Percentiles rank a stretch among this genome's conserved stretches.
phyloP scores from a whole-genome alignment of 2,329 filamentous ascomycete species.

The Fusarium kyushuense region DNA sequence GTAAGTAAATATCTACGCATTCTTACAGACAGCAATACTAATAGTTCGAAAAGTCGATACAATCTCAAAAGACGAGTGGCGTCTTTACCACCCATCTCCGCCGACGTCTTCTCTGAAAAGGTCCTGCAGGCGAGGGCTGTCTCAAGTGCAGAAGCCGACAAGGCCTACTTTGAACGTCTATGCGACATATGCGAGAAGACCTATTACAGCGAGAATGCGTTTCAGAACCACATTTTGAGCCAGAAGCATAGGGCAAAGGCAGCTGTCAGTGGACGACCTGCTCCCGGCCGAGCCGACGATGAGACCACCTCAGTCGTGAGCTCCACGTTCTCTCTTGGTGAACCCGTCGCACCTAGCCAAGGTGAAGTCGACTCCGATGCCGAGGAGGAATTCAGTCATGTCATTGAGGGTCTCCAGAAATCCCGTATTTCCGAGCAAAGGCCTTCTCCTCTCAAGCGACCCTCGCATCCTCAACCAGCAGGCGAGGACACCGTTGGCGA shows the following conservation, averaged over 20 bases:
- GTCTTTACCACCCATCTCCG: slow-evolving; percentile 88
- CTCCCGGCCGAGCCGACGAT: slow-evolving; percentile 64
- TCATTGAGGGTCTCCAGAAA: slow-evolving; percentile 82
- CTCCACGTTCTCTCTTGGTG: slow-evolving; percentile 90
- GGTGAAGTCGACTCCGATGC: slow-evolving; percentile 72
- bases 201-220: slow-evolving; percentile 97
- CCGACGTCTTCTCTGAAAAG: slow-evolving; percentile 95
- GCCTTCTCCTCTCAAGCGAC: slow-evolving; percentile 66
- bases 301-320: slow-evolving; percentile 86
- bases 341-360: slow-evolving; percentile 69
- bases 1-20: slow-evolving; percentile 66
- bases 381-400: slow-evolving; percentile 80
- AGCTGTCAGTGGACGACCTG: slow-evolving; percentile 57
- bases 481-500: slow-evolving; percentile 60
- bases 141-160: slow-evolving; percentile 85
- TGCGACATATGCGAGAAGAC: slow-evolving; percentile 89
- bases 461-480: slow-evolving; percentile 63
- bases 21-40: slow-evolving; percentile 1
- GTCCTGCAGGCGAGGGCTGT: slow-evolving; percentile 90
- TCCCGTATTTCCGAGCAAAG: slow-evolving; percentile 71
- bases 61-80: slow-evolving; percentile 96
- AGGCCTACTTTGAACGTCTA: slow-evolving; percentile 86
- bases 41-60: slow-evolving; percentile 73
- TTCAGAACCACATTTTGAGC: slow-evolving; percentile 90
- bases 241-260: slow-evolving; percentile 82